Evolutionary conservation across 139 green algal species (phyloP), one percentile per base, ranked within the genome.

Genomic region (Trebouxia sp.): DNA sequence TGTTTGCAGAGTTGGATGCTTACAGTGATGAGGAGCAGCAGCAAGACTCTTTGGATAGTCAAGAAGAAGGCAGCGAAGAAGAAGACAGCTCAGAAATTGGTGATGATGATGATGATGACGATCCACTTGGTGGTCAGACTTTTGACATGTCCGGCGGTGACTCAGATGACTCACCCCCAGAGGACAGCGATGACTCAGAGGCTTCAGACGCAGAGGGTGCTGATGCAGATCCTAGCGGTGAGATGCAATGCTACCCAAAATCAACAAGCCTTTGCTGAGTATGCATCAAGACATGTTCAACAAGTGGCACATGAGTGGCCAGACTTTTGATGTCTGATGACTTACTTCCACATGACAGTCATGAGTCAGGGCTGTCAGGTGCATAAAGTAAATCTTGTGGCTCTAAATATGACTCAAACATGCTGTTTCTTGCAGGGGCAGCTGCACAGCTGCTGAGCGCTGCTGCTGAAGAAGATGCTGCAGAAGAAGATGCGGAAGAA

Each of bases 71-170:
- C 78, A 78, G 51, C 35, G 56, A 75, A 30, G 55, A 32, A 8
- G 78, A 83, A 22, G 39, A 56, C 24, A 62, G 28, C 38, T 39
- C 79, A 38, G 50, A 35, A 12, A 43, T 3, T 67, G 72, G 65
- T 48, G 75, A 75, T n/a, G 65, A 38, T 5, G 66, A 77, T n/a
- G 65, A 48, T 1, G 55, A 55, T 41, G 72, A 50, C 65, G 30
- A 41, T 22, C 70, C 45, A 47, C 28, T 70, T 14, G 43, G 35
- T 28, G 47, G 43, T 26, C 7, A 47, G 10, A 65, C 41, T 26
- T 58, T 67, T 6, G 85, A 84, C 4, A 84, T 76, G 45, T 87
- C 87, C 7, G 81, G 76, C 5, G 82, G 85, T 10, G 83, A 75
- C n/a, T 45, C 37, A 66, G 83, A 85, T 24, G 76, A 83, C 5